phyloP scores from a whole-genome alignment of 2,329 filamentous ascomycete species.

The Penicillium brevicompactum region DNA sequence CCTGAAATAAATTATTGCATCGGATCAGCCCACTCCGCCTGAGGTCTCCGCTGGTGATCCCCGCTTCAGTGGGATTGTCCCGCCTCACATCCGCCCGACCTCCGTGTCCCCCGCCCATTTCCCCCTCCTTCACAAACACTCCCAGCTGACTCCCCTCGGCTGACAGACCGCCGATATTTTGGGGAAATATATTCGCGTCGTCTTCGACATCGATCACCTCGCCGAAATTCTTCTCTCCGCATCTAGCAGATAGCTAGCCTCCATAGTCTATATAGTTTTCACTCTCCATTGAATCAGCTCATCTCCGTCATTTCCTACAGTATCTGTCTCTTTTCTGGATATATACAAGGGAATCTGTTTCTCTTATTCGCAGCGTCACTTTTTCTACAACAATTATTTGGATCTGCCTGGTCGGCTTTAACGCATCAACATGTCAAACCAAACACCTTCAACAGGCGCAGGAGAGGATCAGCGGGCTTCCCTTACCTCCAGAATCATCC shows the following conservation, averaged over 20 bases:
- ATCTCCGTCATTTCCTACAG: background rate
- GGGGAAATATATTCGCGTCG: background rate
- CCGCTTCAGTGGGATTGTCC: conserved; percentile 1
- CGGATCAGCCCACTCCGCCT: background rate
- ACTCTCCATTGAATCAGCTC: background rate
- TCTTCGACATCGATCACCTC: background rate
- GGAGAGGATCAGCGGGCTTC: conserved; percentile 1
- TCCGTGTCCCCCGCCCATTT: background rate
- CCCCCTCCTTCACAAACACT: background rate
- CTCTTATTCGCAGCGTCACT: background rate
- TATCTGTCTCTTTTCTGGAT: background rate
- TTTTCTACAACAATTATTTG: background rate
- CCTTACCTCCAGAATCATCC: conserved; percentile 15
- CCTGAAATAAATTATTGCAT: background rate
- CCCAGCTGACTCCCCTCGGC: background rate
- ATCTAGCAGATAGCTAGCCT: background rate
- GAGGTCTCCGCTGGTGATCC: background rate
- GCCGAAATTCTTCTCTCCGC: background rate
- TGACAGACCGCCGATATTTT: background rate
- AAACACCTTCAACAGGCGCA: background rate
- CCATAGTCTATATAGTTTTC: background rate
- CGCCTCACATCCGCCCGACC: conserved; percentile 2
- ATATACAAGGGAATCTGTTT: background rate
- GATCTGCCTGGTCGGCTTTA: background rate
- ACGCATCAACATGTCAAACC: background rate